Evolutionary conservation across 164 flowering plant genomes (phyloP).

Genomic region (Nelumbo lutea): DNA sequence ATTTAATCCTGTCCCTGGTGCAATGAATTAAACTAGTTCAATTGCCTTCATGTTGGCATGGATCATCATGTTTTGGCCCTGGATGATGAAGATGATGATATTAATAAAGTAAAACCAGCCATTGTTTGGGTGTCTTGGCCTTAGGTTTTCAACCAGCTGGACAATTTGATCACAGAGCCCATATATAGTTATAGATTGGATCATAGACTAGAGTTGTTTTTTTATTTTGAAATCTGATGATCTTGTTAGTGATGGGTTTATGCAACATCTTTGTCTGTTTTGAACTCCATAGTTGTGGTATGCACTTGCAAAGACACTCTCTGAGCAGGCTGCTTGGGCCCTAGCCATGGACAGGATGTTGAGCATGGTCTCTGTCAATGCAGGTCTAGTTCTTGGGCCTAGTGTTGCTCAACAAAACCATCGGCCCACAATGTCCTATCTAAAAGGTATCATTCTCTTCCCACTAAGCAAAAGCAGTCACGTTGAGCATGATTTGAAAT

Average conservation of each 20-base stretch:
- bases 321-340: conserved; percentile 78
- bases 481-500: background rate
- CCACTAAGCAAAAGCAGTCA: background rate
- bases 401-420: conserved; percentile 41
- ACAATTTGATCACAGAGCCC: too few relatives aligned
- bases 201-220: too few relatives aligned
- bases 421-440: conserved; percentile 42
- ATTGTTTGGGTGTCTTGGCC: too few relatives aligned
- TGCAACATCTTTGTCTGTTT: background rate
- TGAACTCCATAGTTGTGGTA: conserved; percentile 50
- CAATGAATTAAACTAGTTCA: too few relatives aligned
- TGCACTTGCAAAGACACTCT: conserved; percentile 60
- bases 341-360: conserved; percentile 70
- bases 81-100: too few relatives aligned
- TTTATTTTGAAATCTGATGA: background rate
- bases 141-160: too few relatives aligned
- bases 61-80: too few relatives aligned
- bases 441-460: conserved; percentile 35
- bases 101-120: too few relatives aligned
- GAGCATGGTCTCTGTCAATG: conserved; percentile 67
- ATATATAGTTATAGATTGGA: too few relatives aligned
- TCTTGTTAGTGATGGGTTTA: background rate
- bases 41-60: too few relatives aligned
- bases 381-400: conserved; percentile 58
- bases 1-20: too few relatives aligned